Evolutionary conservation across 495 filamentous ascomycete genomes (phyloP).

Genomic region (Penicillium salamii): DNA sequence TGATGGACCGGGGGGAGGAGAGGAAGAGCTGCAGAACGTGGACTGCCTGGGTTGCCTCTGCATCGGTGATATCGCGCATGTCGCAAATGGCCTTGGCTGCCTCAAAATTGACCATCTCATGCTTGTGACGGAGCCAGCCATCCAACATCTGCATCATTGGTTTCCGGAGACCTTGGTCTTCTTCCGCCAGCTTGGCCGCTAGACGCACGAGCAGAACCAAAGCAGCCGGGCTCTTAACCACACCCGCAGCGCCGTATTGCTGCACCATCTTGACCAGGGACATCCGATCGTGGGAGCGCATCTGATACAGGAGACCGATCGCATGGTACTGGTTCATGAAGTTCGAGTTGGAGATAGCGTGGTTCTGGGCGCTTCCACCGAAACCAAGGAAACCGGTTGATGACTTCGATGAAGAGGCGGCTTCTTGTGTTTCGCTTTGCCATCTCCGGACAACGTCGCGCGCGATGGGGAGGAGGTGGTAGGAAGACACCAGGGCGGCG

Average conservation of each 20-base stretch:
- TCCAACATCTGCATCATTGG: constrained; percentile 94
- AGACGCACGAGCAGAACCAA: constrained; percentile 88
- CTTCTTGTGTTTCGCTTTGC: constrained; percentile 99
- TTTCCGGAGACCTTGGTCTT: constrained; percentile 82
- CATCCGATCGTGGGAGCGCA: constrained; percentile 97
- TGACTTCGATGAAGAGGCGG: constrained; percentile 83
- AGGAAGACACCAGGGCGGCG: constrained; percentile 93
- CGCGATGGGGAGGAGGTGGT: constrained; percentile 95
- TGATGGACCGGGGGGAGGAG: constrained; percentile 92
- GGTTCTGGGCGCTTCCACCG: constrained; percentile 64
- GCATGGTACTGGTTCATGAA: constrained; percentile 99
- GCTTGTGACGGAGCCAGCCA: constrained; percentile 96
- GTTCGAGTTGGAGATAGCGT: constrained; percentile 66
- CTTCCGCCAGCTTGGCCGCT: constrained; percentile 92
- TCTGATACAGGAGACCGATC: constrained; percentile 95
- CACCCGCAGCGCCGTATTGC: constrained; percentile 87
- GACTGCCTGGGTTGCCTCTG: constrained; percentile 87
- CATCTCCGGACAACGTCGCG: constrained; percentile 94
- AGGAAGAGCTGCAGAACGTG: constrained; percentile 95
- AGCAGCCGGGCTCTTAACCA: constrained; percentile 91
- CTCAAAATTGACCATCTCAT: constrained; percentile 99
- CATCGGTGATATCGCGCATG: constrained; percentile 87
- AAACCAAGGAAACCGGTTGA: constrained; percentile 90
- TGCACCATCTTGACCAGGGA: constrained; percentile 99
- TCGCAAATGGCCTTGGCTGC: constrained; percentile 97